Evolutionary conservation across 2,329 filamentous ascomycete species (phyloP).

Genomic region (Bertia moriformis): DNA sequence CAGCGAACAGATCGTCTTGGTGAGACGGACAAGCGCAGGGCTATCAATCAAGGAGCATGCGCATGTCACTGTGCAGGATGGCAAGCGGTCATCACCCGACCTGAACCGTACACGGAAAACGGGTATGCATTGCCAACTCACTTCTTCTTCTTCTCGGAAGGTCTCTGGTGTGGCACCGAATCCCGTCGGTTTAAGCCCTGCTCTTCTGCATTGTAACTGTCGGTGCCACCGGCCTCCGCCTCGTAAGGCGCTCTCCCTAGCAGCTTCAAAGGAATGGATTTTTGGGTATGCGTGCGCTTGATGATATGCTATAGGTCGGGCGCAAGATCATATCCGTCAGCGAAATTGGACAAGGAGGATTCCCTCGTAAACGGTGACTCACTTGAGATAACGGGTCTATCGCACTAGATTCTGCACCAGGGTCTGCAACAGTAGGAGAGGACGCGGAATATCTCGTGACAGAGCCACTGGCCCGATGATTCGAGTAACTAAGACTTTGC

Average conservation of each 20-base stretch:
- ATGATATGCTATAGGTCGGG: slow-evolving; percentile 1
- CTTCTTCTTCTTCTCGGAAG: background rate
- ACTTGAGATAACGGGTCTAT: slow-evolving; percentile 1
- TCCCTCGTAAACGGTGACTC: background rate
- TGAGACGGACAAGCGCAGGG: too few relatives aligned
- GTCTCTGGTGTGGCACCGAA: background rate
- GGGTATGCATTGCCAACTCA: too few relatives aligned
- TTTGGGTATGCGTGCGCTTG: background rate
- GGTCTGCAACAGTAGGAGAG: background rate
- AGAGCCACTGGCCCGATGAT: too few relatives aligned
- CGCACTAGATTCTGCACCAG: background rate
- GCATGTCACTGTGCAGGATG: too few relatives aligned
- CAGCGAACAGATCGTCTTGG: background rate
- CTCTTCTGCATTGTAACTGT: background rate
- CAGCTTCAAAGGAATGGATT: slow-evolving; percentile 1
- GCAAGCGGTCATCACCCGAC: background rate
- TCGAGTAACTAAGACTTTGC: background rate
- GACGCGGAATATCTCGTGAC: background rate
- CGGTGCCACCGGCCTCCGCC: background rate
- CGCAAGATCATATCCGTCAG: too few relatives aligned
- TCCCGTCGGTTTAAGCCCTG: background rate
- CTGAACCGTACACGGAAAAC: background rate
- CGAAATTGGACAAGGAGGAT: background rate
- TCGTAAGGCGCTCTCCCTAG: background rate
- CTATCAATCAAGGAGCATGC: too few relatives aligned